Base-by-base conservation (phyloP, 2,329 filamentous ascomycete genomes). In the Hypocrella siamensis region DNA sequence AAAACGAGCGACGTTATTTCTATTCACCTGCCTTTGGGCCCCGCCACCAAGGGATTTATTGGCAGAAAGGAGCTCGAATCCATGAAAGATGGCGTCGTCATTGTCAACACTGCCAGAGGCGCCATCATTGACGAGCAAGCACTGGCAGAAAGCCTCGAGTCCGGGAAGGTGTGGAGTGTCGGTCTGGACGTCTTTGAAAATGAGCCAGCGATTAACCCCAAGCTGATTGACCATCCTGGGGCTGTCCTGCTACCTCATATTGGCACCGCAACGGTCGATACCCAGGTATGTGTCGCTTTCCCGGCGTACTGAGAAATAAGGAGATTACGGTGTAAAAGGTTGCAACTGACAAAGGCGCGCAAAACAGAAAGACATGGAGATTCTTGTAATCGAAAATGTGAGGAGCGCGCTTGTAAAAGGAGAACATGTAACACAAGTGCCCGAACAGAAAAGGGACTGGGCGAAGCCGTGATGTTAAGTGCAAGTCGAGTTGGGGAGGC, bases 171-270 rank as follows among this genome's bases (percentile, higher is more conserved):
- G 7, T 63, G 58, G 36, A 61, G 63, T 3, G 64, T 57, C 0
- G 70, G 68, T 1, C 44, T 74, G 19, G 69, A 74, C 38, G 68
- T 74, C 8, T 74, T 63, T 33, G 67, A 74, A 44, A 41, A 52
- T 31, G 69, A 74, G 48, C 76, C 76, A 1, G 56, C 62, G 38
- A 56, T 81, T 5, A 70, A 80, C 40, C 66, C 69, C 2, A 67
- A 66, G 1, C 52, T 81, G 12, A 34, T 78, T 2, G 53, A 53
- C 31, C 78, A 76, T 40, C 64, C 64, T 4, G 61, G 69, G 38
- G 72, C 75, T 1, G 56, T 78, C 34, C 53, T 80, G 14, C 51
- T 80, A 27, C 76, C 76, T 22, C 76, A 81, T 44, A 66, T 81
- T 55, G 76, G 76, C 0, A 81, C 75, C 0, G 71, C 63, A 52